These are phyloP conservation scores for Neofusicoccum sp. DNA, from an alignment of 2,329 filamentous ascomycete genomes.

Conservation along the genomic window DNA sequence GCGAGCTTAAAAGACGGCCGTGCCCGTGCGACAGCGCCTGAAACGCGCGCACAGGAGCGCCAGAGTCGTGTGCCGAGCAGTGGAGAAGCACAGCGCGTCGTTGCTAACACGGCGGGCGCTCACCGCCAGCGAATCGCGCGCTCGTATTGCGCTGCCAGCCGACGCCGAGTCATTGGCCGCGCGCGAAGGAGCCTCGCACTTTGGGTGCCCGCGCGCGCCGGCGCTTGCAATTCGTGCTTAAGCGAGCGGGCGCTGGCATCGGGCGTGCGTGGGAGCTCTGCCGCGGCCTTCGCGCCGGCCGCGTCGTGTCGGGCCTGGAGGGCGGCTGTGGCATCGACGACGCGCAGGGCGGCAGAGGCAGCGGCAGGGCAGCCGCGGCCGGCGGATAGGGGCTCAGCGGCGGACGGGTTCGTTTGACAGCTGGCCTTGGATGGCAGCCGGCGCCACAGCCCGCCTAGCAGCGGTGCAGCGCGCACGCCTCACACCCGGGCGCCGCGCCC, in stretches of 20 bases:
- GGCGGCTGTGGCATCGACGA: neutral
- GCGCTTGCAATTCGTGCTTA: neutral
- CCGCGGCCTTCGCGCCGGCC: slow-evolving; percentile 1
- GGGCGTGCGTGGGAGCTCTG: neutral
- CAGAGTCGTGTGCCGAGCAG: neutral
- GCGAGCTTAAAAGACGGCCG: neutral
- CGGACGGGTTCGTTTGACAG: neutral
- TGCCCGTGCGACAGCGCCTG: neutral
- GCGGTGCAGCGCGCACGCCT: neutral
- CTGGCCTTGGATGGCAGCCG: slow-evolving; percentile 1
- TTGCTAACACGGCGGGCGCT: slow-evolving; percentile 8
- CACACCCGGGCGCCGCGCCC: neutral
- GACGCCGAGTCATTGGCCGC: neutral
- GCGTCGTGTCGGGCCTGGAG: no score
- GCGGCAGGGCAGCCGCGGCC: neutral
- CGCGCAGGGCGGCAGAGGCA: neutral
- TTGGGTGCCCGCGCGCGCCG: neutral
- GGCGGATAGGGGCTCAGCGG: neutral
- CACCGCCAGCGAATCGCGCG: neutral
- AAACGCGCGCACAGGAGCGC: neutral
- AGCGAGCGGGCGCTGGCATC: neutral
- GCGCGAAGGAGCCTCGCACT: neutral
- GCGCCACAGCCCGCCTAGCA: neutral
- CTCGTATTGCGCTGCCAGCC: slow-evolving; percentile 8
- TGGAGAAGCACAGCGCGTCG: slow-evolving; percentile 11